These are phyloP conservation scores for Monosporascus sp. DNA, from an alignment of 2,329 filamentous ascomycete species.

Conservation along the genomic window DNA sequence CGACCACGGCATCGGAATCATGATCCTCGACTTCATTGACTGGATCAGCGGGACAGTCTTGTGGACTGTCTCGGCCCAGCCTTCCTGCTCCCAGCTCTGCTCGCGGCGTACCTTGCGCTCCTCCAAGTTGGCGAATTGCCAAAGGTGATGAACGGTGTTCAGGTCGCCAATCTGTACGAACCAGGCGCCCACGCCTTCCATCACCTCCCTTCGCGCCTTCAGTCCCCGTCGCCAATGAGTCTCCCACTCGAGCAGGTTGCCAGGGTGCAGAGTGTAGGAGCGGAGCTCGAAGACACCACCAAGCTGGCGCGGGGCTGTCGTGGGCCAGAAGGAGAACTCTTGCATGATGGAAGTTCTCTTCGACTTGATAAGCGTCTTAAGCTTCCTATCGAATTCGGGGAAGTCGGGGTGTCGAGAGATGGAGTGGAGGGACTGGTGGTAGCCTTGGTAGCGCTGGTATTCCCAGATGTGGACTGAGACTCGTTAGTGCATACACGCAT, in stretches of 20 bases:
- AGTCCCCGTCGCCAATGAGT: conserved; percentile 94
- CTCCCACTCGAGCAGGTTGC: conserved; percentile 97
- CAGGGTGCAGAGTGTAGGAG: conserved; percentile 92
- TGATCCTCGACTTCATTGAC: conserved; percentile 87
- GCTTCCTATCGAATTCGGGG: conserved; percentile 73
- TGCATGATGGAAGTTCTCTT: conserved; percentile 96
- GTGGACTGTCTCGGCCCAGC: conserved; percentile 96
- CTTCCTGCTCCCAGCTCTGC: conserved; percentile 90
- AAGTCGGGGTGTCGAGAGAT: conserved; percentile 83
- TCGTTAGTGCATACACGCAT: neutral
- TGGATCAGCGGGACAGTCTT: conserved; percentile 98
- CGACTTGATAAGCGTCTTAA: conserved; percentile 76
- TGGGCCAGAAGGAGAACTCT: conserved; percentile 99
- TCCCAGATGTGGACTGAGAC: conserved; percentile 94
- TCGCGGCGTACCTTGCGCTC: conserved; percentile 86
- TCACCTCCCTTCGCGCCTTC: conserved; percentile 86
- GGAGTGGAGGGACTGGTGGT: conserved; percentile 83
- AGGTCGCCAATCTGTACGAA: conserved; percentile 97
- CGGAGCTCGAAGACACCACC: conserved; percentile 94
- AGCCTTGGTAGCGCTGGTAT: conserved; percentile 94
- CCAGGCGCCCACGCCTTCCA: conserved; percentile 98
- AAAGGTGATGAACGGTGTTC: conserved; percentile 96
- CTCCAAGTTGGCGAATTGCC: conserved; percentile 97
- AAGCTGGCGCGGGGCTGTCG: conserved; percentile 79
- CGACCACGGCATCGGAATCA: conserved; percentile 95